Evolutionary conservation across 345 rosid genomes (phyloP).

Genomic region (Erucastrum elatum): DNA sequence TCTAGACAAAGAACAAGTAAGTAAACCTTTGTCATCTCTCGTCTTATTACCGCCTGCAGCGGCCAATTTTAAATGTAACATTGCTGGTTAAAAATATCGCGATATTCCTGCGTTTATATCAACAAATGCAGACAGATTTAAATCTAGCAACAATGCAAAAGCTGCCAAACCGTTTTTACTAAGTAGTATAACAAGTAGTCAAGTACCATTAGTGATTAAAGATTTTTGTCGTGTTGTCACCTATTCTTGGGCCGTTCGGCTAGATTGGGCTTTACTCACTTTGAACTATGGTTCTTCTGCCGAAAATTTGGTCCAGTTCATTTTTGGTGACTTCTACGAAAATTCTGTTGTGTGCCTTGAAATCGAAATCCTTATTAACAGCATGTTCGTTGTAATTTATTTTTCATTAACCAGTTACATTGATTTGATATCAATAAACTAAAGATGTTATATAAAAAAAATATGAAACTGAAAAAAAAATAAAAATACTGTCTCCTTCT

Average conservation of each 20-base stretch:
- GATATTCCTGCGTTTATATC: slow-evolving; percentile 42
- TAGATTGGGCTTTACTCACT: background rate
- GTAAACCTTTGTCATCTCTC: slow-evolving; percentile 44
- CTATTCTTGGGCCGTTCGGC: background rate
- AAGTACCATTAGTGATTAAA: background rate
- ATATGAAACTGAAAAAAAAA: no score
- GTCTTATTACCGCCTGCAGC: slow-evolving; percentile 37
- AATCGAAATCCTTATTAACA: no score
- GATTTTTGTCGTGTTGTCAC: background rate
- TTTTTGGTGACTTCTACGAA: background rate
- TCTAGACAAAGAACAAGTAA: background rate
- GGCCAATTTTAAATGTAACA: slow-evolving; percentile 32
- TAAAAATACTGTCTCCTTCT: background rate
- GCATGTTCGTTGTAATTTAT: no score
- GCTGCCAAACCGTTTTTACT: background rate
- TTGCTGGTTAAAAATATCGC: slow-evolving; percentile 36
- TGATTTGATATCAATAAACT: no score
- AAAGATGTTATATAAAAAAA: no score
- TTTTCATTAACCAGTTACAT: no score
- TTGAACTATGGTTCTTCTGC: background rate
- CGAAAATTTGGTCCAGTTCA: background rate
- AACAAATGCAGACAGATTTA: background rate
- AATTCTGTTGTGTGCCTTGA: background rate
- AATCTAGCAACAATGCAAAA: background rate
- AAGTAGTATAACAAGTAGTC: no score